Base-by-base conservation (phyloP, 805 yeast species). In the Suhomyces kilbournensis region DNA sequence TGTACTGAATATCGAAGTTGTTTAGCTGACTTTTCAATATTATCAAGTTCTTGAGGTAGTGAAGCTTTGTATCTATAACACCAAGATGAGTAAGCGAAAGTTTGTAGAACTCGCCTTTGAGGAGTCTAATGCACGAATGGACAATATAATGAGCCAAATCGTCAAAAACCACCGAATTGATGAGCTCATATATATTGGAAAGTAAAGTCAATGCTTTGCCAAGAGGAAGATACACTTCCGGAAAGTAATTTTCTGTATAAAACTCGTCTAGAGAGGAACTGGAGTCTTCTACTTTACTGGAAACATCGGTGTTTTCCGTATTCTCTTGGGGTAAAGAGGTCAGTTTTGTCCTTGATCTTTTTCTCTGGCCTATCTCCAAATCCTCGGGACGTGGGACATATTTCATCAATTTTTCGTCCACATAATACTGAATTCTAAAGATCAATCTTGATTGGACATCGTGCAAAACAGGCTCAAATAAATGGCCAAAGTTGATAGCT, bases 121-220 rank as follows among this genome's bases (percentile, higher is more conserved):
- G 68, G 6, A 94, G 82, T 14, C 71, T 61, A 35, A 90, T 80
- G 60, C 94, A 85, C 44, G 86, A 80, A 63, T 89, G 97, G 3
- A 93, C 88, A 49, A 90, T 84, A 52, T 87, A 83, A 65, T 90
- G 96, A 0, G 97, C 96, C 57, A 92, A 70, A 62, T 90, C 96
- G 65, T 90, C 96, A 70, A 92, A 93, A 1, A 90, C 88, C 10
- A 79, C 71, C 2, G 92, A 83, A 57, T 86, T 85, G 35, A 93
- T 80, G 60, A 91, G 73, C 60, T 89, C 96, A 63, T 90, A 89
- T 20, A 92, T 86, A 63, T 83, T 87, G 32, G 90, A 84, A 28
- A 92, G 71, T 5, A 93, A 69, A 0, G 85, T 79, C 43, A 91
- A 70, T 0, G 96, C 85, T 51, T 81, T 81, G 3, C 81, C 77